Evolutionary conservation across 2,329 filamentous ascomycete genomes (phyloP).

Genomic region (Claviceps lovelessii): DNA sequence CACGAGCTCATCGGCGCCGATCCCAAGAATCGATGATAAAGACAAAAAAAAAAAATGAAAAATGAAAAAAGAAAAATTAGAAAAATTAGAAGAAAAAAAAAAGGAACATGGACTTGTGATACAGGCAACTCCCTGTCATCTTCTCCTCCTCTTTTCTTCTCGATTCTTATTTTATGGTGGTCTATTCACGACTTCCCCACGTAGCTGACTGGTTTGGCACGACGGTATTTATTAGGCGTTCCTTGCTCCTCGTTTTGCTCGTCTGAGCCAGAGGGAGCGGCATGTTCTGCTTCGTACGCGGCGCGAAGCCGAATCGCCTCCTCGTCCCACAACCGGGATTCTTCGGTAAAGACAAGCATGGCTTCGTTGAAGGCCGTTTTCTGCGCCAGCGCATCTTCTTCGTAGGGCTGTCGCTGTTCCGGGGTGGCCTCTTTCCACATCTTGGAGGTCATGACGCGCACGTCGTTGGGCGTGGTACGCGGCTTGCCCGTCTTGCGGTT

Average conservation of each 20-base stretch:
- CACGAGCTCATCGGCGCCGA: too few relatives aligned
- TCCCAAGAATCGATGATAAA: too few relatives aligned
- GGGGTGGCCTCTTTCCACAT: slow-evolving; percentile 74
- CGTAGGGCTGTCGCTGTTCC: slow-evolving; percentile 62
- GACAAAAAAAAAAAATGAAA: too few relatives aligned
- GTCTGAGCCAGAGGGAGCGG: slow-evolving; percentile 16
- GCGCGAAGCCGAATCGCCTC: slow-evolving; percentile 41
- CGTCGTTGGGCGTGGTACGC: slow-evolving; percentile 60
- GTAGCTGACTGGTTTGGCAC: slow-evolving; percentile 25
- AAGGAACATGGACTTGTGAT: not conserved
- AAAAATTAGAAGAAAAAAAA: not conserved
- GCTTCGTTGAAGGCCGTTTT: slow-evolving; percentile 49
- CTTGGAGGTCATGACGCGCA: slow-evolving; percentile 70
- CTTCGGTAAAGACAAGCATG: slow-evolving; percentile 43
- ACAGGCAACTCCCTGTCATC: not conserved
- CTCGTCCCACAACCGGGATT: slow-evolving; percentile 57
- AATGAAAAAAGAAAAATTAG: not conserved
- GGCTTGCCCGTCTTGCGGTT: slow-evolving; percentile 48
- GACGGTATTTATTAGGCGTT: slow-evolving; percentile 19
- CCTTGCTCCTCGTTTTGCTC: slow-evolving; percentile 11
- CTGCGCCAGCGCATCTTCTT: slow-evolving; percentile 57
- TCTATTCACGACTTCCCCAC: slow-evolving; percentile 17
- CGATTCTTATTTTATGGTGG: not conserved
- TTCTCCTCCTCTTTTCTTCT: not conserved
- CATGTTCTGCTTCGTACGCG: slow-evolving; percentile 39